Evolutionary conservation across 2,329 filamentous ascomycete species (phyloP).

Genomic region (Epicoccum sorghinum): DNA sequence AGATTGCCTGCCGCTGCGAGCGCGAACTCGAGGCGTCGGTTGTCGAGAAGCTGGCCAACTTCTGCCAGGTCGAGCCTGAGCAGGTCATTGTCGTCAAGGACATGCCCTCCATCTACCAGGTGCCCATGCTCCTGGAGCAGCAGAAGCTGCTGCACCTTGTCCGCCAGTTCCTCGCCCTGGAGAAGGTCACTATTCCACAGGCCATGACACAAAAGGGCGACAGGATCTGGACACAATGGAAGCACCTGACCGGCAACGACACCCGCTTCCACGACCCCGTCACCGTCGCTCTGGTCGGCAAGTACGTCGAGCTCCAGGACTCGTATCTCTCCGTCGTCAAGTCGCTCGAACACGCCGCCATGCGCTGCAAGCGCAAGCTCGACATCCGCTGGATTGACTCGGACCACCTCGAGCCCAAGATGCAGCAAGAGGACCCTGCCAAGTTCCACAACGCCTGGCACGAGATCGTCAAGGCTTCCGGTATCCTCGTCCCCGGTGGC

Average conservation of each 20-base stretch:
- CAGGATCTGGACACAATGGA: constrained; percentile 81
- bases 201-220: constrained; percentile 66
- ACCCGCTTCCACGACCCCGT: constrained; percentile 72
- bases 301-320: constrained; percentile 85
- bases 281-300: constrained; percentile 86
- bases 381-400: constrained; percentile 86
- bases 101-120: constrained; percentile 90
- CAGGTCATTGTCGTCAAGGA: constrained; percentile 89
- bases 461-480: constrained; percentile 71
- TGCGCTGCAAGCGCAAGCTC: constrained; percentile 81
- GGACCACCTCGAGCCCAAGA: constrained; percentile 76
- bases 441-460: constrained; percentile 89
- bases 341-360: constrained; percentile 87
- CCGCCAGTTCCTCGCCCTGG: constrained; percentile 68
- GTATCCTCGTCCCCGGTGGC: constrained; percentile 74
- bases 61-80: constrained; percentile 83
- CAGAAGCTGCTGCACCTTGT: constrained; percentile 77
- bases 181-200: constrained; percentile 60
- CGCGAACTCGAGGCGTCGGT: constrained; percentile 73
- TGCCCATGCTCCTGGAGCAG: constrained; percentile 86
- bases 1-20: constrained; percentile 94
- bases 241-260: constrained; percentile 69
- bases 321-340: constrained; percentile 86
- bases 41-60: constrained; percentile 84
- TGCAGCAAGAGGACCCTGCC: constrained; percentile 66